Evolutionary conservation across 345 rosid genomes (phyloP).

Genomic region (Lepidium aucheri): DNA sequence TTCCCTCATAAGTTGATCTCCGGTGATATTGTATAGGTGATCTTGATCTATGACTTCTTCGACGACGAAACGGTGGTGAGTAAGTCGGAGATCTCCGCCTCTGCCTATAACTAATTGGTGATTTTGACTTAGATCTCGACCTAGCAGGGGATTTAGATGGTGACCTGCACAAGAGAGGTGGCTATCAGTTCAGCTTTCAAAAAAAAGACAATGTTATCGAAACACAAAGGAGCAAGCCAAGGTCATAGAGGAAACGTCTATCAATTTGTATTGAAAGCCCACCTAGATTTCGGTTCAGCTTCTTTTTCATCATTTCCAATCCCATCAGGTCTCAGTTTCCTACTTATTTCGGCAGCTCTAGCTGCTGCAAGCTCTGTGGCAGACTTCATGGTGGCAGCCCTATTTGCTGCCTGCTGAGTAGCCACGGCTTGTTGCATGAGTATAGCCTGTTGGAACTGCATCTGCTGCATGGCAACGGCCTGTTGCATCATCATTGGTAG

Average conservation of each 20-base stretch:
- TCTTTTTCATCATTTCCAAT: slow-evolving; percentile 51
- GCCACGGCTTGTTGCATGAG: slow-evolving; percentile 92
- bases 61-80: slow-evolving; percentile 53
- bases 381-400: slow-evolving; percentile 94
- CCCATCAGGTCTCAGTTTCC: slow-evolving; percentile 83
- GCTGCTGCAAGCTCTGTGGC: slow-evolving; percentile 97
- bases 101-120: slow-evolving; percentile 59
- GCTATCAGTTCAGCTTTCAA: not conserved
- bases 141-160: slow-evolving; percentile 61
- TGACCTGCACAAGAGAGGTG: slow-evolving; percentile 39
- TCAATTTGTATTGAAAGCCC: not conserved
- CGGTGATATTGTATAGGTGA: slow-evolving; percentile 56
- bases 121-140: slow-evolving; percentile 69
- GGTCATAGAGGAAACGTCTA: not conserved
- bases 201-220: not conserved
- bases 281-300: slow-evolving; percentile 59
- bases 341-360: slow-evolving; percentile 95
- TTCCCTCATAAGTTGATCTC: slow-evolving; percentile 52
- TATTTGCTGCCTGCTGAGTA: slow-evolving; percentile 96
- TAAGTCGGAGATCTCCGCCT: slow-evolving; percentile 61
- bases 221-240: not conserved
- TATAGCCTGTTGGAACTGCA: slow-evolving; percentile 97
- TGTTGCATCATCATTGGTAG: slow-evolving; percentile 99
- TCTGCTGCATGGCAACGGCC: slow-evolving; percentile 98
- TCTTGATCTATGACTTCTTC: slow-evolving; percentile 59